These are phyloP conservation scores for Phyllosticta citribraziliensis DNA, from an alignment of 2,329 filamentous ascomycete genomes.

Conservation along the genomic window DNA sequence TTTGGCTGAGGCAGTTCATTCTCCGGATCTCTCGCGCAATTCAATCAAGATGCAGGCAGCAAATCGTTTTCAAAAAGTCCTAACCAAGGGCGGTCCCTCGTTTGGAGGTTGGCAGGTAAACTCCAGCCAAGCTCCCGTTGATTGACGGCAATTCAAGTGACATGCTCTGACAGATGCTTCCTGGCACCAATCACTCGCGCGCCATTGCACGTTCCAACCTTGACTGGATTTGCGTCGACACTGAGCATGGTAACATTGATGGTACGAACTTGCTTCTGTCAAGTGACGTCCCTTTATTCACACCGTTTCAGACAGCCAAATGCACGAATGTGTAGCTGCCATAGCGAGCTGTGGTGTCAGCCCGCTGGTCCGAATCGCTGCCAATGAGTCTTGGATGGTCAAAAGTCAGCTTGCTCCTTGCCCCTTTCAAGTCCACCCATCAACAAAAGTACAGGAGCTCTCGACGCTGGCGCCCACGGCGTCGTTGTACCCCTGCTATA, in stretches of 20 bases:
- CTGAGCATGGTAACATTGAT: constrained; percentile 48
- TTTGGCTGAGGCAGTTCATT: neutral
- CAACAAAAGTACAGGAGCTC: constrained; percentile 31
- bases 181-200: constrained; percentile 44
- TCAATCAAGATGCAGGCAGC: constrained; percentile 40
- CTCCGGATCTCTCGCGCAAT: neutral
- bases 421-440: neutral
- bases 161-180: constrained; percentile 32
- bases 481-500: constrained; percentile 46
- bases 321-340: constrained; percentile 47
- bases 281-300: neutral
- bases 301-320: constrained; percentile 32
- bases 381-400: constrained; percentile 53
- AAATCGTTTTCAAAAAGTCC: constrained; percentile 43
- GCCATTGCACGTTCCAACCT: constrained; percentile 43
- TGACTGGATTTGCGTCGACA: constrained; percentile 47
- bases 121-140: neutral
- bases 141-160: neutral
- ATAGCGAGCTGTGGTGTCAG: constrained; percentile 35
- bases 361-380: constrained; percentile 40
- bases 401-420: constrained; percentile 34
- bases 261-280: constrained; percentile 24
- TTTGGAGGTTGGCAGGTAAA: constrained; percentile 50
- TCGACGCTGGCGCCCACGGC: constrained; percentile 51
- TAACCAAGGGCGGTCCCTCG: constrained; percentile 39